Evolutionary conservation across 306 rosid species (phyloP), one percentile per base, ranked within the genome.

Genomic region (Trifolium fragiferum): DNA sequence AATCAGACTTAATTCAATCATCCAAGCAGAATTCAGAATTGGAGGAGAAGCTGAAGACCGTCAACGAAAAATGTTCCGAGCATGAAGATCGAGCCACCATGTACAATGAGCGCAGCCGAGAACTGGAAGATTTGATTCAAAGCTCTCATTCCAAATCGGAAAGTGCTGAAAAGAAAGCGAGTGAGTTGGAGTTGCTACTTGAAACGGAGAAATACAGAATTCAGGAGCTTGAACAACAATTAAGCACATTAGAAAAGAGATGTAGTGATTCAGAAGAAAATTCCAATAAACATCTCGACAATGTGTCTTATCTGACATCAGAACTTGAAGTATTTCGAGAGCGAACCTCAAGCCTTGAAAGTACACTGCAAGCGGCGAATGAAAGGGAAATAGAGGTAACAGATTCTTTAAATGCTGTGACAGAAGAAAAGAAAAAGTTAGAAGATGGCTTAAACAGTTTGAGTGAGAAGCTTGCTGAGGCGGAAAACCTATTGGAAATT

Each of bases 71-170:
- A 79, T 88, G 90, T 75, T 8, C 86, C 0, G 96, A 94, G 80
- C 95, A 91, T 63, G 98, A 90, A 78, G 98, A 86, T 32, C 88
- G 86, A 58, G 95, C 93, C 16, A 80, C 73, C 70, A 80, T 81
- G 85, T 82, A 77, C 77, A 94, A 86, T 72, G 88, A 89, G 72
- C 89, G 90, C 46, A 87, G 94, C 83, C 68, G 84, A 13, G 97
- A 92, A 83, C 93, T 95, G n/a, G 97, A 94, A 91, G 98, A 87
- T 86, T 82, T 94, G 76, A 37, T 86, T 77, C 94, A 90, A 82
- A 49, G 53, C 64, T 94, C 96, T 74, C 94, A 90, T 78, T 82
- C 86, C 66, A 94, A 88, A 82, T 80, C 70, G 53, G 95, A 87
- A 76, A 92, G 76, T 73, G 75, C 93, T 51, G 76, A 82, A 68